Base-by-base conservation (phyloP, 179 eudicot genomes). In the Heliamphora ciliata region DNA sequence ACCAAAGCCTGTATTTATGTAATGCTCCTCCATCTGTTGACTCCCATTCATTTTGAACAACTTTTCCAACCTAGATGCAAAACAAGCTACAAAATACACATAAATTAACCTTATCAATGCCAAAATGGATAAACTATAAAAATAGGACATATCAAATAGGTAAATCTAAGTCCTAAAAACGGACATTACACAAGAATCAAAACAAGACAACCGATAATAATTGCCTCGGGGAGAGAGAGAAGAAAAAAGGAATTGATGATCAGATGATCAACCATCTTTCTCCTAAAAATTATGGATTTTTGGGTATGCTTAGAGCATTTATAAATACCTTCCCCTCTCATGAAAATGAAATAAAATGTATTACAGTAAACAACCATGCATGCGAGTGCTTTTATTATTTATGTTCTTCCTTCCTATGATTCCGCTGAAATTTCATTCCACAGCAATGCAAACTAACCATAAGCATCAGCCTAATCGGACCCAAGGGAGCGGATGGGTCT, bases 11-110 rank as follows among this genome's bases (percentile, higher is more conserved):
- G 85, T 52, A 77, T 84, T 84, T 74, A 76, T 80, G 79, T 87
- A 89, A 80, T 90, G 90, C 80, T 84, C 67, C 85, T 88, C 91
- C 88, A 88, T 66, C 80, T 86, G 86, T 66, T 73, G 79, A 85
- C 85, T 85, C 61, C 79, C 88, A 75, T 87, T 83, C 92, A 89
- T 90, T 78, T 55, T 71, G 63, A 11, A 10, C 60, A 21, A 54
- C n/a, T 65, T 64, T n/a, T 58, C 24, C 14, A 56, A 52, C 1
- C 17, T n/a, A 8, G 46, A 31, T 76, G 67, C 24, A 78, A 51
- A 76, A 64, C 55, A 78, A 83, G 52, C 87, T 81, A 80, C 78
- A 83, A 54, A 66, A 81, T 50, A 52, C 17, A 64, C 66, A 70
- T 14, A 54, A 4, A 52, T 2, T 17, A 82, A 7, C 31, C 3